Evolutionary conservation across 2,329 filamentous ascomycete genomes (phyloP), one percentile per base, ranked within the genome.

Genomic region (Fusarium pseudograminearum): DNA sequence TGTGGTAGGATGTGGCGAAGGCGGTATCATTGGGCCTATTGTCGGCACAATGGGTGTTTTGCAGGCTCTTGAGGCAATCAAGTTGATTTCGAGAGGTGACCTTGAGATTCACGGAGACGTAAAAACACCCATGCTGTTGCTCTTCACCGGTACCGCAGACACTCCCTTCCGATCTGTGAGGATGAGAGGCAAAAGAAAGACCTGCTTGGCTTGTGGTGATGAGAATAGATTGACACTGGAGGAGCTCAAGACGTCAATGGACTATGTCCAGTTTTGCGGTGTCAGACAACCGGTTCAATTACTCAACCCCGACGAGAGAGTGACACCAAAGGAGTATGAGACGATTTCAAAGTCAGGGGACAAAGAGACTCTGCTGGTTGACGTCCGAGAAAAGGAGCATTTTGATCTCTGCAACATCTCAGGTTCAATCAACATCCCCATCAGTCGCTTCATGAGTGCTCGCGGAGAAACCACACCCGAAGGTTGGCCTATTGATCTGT

Each of bases 1-100:
- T 59, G 91, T 98, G 1, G 85, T 93, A 3, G 93, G 91, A 63
- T 99, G 96, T 75, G 93, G 94, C 41, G 96, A 99, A 77, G 95
- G 94, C 12, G 96, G 96, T 0, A 94, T 99, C 11, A 76, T 99
- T 2, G 96, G 96, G 0, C 94, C 96, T 0, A 94, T 98, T 0
- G 96, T 99, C 0, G 96, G 96, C 0, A 86, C 90, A 1, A 98
- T 99, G 93, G 96, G 96, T 10, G 90, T 97, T 0, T 81, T 98
- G 58, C 96, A 98, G 81, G 95, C 96, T 0, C 83, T 97, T 3
- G 94, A 98, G 80, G 90, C 93, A 0, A 90, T 98, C 74, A 96
- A 97, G 77, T 79, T 98, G n/a, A 85, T 98, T 18, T 85, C 88
- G 0, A 74, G 82, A 31, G 77, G 75, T 5, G 73, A 73, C 8